Conservation (phyloP, 257 asterid genomes). For the Pogostemon cablin region DNA sequence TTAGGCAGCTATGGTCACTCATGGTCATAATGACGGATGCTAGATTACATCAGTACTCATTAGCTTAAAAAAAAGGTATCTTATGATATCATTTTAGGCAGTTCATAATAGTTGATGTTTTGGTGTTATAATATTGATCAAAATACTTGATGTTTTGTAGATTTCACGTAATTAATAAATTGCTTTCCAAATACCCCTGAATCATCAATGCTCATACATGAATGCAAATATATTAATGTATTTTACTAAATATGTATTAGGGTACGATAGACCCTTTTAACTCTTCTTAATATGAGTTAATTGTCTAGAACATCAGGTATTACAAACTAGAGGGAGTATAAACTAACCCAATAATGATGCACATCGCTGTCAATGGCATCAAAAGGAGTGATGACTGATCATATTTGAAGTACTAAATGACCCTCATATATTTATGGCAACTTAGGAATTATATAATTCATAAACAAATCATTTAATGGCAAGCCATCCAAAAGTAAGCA, state of each 20-base stretch:
- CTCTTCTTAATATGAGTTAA: too few relatives aligned
- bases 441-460: neutral
- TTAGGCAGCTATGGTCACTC: neutral
- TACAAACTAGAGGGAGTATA: slow-evolving; percentile 6
- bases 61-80: slow-evolving; percentile 9
- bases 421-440: neutral
- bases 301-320: neutral
- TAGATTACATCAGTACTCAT: neutral
- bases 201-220: too few relatives aligned
- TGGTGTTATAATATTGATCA: too few relatives aligned
- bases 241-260: too few relatives aligned
- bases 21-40: neutral
- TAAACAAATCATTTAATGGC: neutral
- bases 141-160: too few relatives aligned
- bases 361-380: slow-evolving; percentile 7
- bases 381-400: slow-evolving; percentile 11
- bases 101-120: too few relatives aligned
- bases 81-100: too few relatives aligned
- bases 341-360: slow-evolving; percentile 1
- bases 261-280: too few relatives aligned
- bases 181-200: too few relatives aligned
- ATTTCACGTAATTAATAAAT: too few relatives aligned
- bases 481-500: neutral
- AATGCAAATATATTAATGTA: too few relatives aligned
- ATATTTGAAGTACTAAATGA: slow-evolving; percentile 1